These are phyloP conservation scores for Penicillium robsamsonii DNA, from an alignment of 495 filamentous ascomycete genomes.

Conservation along the genomic window DNA sequence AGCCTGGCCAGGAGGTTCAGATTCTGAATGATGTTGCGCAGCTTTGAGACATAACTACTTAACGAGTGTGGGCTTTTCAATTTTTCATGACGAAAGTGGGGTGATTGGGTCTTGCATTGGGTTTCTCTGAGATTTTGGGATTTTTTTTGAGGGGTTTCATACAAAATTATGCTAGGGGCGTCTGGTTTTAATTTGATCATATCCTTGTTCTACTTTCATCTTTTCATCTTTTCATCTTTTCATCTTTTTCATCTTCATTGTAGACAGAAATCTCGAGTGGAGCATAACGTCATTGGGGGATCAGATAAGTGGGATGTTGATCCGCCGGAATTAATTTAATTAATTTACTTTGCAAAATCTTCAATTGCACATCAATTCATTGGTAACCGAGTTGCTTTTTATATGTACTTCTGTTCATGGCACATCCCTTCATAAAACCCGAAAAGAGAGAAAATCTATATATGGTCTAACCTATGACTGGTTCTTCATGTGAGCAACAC, in stretches of 20 bases:
- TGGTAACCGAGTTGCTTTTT: neutral
- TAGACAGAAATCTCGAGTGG: slow-evolving; percentile 5
- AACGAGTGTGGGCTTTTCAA: neutral
- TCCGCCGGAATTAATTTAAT: neutral
- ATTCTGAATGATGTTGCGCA: slow-evolving; percentile 84
- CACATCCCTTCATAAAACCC: slow-evolving; percentile 25
- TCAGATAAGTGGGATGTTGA: neutral
- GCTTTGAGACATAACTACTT: slow-evolving; percentile 47
- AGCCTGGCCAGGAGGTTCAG: slow-evolving; percentile 90
- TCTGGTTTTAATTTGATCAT: neutral
- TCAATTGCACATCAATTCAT: no score
- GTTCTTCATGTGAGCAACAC: slow-evolving; percentile 64
- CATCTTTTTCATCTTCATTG: no score
- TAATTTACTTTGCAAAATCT: neutral
- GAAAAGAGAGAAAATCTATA: slow-evolving; percentile 8
- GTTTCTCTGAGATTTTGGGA: neutral
- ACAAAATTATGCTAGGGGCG: slow-evolving; percentile 6
- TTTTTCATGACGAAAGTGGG: slow-evolving; percentile 1
- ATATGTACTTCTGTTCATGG: slow-evolving; percentile 20
- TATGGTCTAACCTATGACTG: slow-evolving; percentile 17
- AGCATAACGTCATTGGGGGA: slow-evolving; percentile 11
- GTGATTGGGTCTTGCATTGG: neutral
- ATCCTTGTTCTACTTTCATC: no score
- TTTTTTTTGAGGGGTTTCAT: slow-evolving; percentile 1
- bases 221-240: no score